Evolutionary conservation across 306 rosid species (phyloP), one percentile per base, ranked within the genome.

Genomic region (Castanopsis chinensis): DNA sequence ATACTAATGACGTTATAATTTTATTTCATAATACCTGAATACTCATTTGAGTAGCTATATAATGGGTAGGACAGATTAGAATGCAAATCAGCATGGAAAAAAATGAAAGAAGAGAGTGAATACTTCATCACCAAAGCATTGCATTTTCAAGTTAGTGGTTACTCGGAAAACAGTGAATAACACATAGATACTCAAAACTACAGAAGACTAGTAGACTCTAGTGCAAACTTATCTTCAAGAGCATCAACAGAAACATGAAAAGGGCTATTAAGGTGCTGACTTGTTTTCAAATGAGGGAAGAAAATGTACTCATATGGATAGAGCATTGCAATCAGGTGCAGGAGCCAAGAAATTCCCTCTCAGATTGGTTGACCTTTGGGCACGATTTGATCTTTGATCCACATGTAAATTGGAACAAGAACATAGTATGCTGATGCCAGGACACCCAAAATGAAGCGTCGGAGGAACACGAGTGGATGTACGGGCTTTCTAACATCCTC

Each of bases 331-430:
- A 75, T 71, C 19, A 63, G 78, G 61, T 77, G 54, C 52, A 78
- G 45, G 84, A 23, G 82, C 76, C 41, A 79, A 70, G 53, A 49
- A 49, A 49, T 10, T 49, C 17, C 53, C 72, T 72, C 89, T 87
- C 79, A 92, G 69, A 92, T 88, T 73, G 98, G 97, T 84, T 88
- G 97, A 35, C 92, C 97, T 77, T 91, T 86, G 59, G 97, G 97
- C 85, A 92, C 93, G 82, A 94, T 69, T 83, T 82, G 92, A 86
- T 94, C 91, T 80, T 94, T 94, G 80, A 94, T 71, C 98, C 97
- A 91, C 97, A 94, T 92, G 88, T 92, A 92, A 71, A 94, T 76
- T 68, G 98, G 97, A 76, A 92, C 89, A 78, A 94, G 90, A 25
- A 86, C 92, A 45, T 69, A 90, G 93, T 92, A 94, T 49, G 96